Percentiles rank a stretch among this genome's conserved stretches.
These are phyloP conservation scores for Yarrowia hollandica DNA, from an alignment of 805 yeast genomes.

Conservation along the genomic window DNA sequence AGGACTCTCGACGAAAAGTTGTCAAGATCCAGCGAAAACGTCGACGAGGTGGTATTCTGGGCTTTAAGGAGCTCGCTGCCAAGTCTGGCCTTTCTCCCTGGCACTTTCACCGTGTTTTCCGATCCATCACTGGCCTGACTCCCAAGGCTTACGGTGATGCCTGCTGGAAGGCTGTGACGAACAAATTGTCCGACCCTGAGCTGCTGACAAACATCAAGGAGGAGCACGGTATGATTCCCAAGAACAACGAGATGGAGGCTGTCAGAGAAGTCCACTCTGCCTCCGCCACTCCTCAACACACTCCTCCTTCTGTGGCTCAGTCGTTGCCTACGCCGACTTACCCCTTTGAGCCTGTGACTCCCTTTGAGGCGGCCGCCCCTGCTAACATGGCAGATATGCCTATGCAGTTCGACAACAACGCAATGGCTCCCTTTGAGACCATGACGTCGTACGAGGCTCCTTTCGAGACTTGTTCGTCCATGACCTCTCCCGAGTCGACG, in stretches of 20 bases:
- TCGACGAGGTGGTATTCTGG: conserved; percentile 44
- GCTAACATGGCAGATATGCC: neutral
- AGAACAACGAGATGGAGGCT: neutral
- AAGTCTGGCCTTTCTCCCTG: conserved; percentile 82
- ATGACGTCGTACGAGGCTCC: conserved; percentile 10
- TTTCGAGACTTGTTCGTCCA: conserved; percentile 14
- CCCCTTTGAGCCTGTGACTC: conserved; percentile 23
- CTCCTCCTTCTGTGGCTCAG: neutral
- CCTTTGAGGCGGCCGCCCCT: neutral
- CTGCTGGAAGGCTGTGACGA: conserved; percentile 50
- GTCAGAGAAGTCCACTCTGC: conserved; percentile 1
- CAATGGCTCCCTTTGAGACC: conserved; percentile 5
- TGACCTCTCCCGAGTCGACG: conserved; percentile 28
- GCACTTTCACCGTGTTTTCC: conserved; percentile 92
- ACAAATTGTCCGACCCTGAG: conserved; percentile 27
- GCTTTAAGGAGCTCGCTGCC: conserved; percentile 83
- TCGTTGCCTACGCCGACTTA: conserved; percentile 12
- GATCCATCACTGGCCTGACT: conserved; percentile 80
- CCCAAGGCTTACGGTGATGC: conserved; percentile 88
- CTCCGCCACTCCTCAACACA: conserved; percentile 12
- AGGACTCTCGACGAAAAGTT: conserved; percentile 30
- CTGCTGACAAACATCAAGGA: conserved; percentile 19
- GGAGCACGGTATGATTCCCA: neutral
- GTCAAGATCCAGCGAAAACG: conserved; percentile 38
- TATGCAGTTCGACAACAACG: neutral